Percentiles rank a stretch among this genome's conserved stretches.
Evolutionary conservation across 208 protist species (phyloP).

Genomic region (Acanthamoeba sp.): DNA sequence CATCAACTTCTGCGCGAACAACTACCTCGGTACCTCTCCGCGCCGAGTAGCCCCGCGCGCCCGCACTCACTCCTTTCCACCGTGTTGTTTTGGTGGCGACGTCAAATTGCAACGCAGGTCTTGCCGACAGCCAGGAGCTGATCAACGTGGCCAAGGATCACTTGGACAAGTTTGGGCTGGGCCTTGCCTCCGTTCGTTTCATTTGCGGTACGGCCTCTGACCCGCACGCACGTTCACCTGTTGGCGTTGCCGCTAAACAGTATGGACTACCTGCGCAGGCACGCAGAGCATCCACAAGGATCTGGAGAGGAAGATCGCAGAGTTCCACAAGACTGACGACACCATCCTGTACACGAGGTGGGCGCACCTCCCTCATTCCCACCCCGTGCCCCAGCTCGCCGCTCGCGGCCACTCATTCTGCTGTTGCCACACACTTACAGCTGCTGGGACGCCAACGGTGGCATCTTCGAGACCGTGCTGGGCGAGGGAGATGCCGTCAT

Average conservation of each 20-base stretch:
- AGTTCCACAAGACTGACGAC: slow-evolving; percentile 91
- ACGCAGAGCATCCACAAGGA: slow-evolving; percentile 92
- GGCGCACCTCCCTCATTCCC: too few relatives aligned
- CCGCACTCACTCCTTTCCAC: background rate
- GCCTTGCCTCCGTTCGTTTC: slow-evolving; percentile 92
- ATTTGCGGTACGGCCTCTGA: slow-evolving; percentile 89
- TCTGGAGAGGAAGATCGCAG: slow-evolving; percentile 89
- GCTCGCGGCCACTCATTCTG: too few relatives aligned
- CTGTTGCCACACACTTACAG: background rate
- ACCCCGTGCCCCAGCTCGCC: too few relatives aligned
- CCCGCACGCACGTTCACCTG: background rate
- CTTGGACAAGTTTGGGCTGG: slow-evolving; percentile 91
- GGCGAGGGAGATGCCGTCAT: slow-evolving; percentile 91
- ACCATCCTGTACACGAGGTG: slow-evolving; percentile 91
- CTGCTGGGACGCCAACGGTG: slow-evolving; percentile 94
- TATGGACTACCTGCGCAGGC: background rate
- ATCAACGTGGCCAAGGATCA: slow-evolving; percentile 90
- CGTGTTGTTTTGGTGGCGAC: background rate
- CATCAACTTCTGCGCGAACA: slow-evolving; percentile 94
- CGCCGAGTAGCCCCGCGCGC: too few relatives aligned
- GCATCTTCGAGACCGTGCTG: slow-evolving; percentile 92
- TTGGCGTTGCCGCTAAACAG: background rate
- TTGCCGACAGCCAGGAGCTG: slow-evolving; percentile 85
- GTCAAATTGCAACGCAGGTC: background rate
- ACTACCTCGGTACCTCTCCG: slow-evolving; percentile 90